Evolutionary conservation across 108 stramenopile genomes (phyloP), one percentile per base, ranked within the genome.

Genomic region (Nannochloropsis gaditana): DNA sequence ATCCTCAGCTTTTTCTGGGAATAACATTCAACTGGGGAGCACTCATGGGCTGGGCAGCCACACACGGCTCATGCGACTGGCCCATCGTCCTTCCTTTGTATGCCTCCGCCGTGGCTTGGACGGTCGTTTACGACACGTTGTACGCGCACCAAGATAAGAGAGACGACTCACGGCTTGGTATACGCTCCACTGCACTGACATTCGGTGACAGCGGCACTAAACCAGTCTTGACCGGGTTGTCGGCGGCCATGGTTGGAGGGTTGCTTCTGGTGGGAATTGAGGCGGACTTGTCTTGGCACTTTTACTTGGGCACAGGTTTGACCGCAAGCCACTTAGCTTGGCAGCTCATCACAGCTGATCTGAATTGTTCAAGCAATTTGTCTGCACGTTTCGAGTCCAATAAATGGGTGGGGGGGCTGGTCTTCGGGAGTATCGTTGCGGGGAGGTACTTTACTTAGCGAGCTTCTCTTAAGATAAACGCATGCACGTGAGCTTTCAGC

Each of bases 1-100:
- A 92, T 89, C 99, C 99, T 5, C 97, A 98, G 90, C 84, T 96
- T 42, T 93, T 97, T 21, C 86, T 99, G 83, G 99, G 97, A 21
- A 45, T 99, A 91, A 94, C 97, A 5, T 96, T 99, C 87, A 98
- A 99, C 91, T 98, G 96, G 96, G 99, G 99, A 44, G 96, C 95
- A 8, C 92, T 96, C 83, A 91, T 99, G 94, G 97, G 89, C 19
- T 88, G 83, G 84, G 82, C 84, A 9, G 89, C 90, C 17, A 85
- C 42, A 44, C 4, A 11, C 10, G 88, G 43, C 47, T 15, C 11
- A 42, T n/a, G 84, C 42, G 45, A n/a, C n/a, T 73, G 59, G 87
- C 91, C 83, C 95, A 88, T 95, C 81, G 90, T 95, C 21, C 87
- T 88, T 21, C 97, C 97, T 9, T 85, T 98, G 82, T 99, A 98